These are phyloP conservation scores for Beauveria sp. DNA, from an alignment of 2,329 filamentous ascomycete genomes.

Conservation along the genomic window DNA sequence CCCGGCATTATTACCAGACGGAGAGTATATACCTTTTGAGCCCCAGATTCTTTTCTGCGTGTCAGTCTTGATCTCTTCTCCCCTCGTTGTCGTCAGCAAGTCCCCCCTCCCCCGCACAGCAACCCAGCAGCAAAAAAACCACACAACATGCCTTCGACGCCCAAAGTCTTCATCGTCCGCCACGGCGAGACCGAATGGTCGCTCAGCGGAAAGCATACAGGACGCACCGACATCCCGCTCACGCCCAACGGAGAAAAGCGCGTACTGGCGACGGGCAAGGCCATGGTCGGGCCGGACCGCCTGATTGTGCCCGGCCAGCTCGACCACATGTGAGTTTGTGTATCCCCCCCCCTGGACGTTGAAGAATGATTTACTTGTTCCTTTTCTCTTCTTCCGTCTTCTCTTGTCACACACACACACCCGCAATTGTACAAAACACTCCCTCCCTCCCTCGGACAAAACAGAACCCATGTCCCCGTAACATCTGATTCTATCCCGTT, in stretches of 20 bases:
- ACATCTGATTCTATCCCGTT: not conserved
- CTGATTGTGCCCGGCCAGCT: constrained; percentile 77
- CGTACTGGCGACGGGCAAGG: constrained; percentile 68
- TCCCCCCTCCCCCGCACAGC: too few species aligned
- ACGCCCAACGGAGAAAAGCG: constrained; percentile 75
- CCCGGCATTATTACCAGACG: too few species aligned
- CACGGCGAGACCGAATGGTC: constrained; percentile 97
- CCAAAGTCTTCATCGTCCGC: constrained; percentile 73
- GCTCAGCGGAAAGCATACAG: constrained; percentile 76
- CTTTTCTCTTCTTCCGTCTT: not conserved
- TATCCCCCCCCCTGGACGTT: too few species aligned
- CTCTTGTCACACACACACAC: not conserved
- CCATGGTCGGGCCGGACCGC: constrained; percentile 75
- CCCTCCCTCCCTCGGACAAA: not conserved
- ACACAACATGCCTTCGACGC: constrained; percentile 32
- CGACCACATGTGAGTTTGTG: constrained; percentile 62
- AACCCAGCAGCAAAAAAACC: too few species aligned
- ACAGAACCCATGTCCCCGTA: not conserved
- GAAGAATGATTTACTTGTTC: not conserved
- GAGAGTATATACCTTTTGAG: too few species aligned
- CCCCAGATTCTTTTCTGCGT: too few species aligned
- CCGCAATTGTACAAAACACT: not conserved
- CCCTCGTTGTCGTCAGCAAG: too few species aligned
- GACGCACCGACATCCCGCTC: constrained; percentile 76
- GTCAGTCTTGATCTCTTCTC: too few species aligned